Conservation (phyloP, 345 rosid species). For the Punica granatum region DNA sequence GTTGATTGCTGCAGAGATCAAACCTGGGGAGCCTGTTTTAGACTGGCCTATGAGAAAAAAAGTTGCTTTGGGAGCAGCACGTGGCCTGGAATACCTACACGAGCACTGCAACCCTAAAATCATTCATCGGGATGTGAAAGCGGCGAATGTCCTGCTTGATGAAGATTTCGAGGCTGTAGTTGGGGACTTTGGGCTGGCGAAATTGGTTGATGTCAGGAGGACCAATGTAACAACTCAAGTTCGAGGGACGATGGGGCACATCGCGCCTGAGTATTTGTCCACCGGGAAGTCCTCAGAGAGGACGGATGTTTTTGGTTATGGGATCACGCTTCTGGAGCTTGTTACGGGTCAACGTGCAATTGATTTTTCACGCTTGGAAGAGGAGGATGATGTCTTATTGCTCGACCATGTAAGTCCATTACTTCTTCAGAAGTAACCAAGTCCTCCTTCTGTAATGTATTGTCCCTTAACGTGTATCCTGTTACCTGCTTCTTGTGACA, state of each 20-base stretch:
- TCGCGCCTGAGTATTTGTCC: slow-evolving; percentile 93
- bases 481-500: neutral
- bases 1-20: slow-evolving; percentile 76
- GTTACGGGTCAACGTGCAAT: slow-evolving; percentile 98
- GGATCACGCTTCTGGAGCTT: slow-evolving; percentile 93
- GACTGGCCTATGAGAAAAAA: slow-evolving; percentile 79
- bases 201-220: slow-evolving; percentile 82
- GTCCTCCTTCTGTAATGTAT: neutral
- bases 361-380: slow-evolving; percentile 93
- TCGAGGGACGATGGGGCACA: slow-evolving; percentile 99
- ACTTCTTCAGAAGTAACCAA: neutral
- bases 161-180: slow-evolving; percentile 97
- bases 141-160: slow-evolving; percentile 89
- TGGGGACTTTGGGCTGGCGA: slow-evolving; percentile 97
- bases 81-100: slow-evolving; percentile 94
- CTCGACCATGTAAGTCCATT: slow-evolving; percentile 74
- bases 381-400: slow-evolving; percentile 87
- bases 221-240: slow-evolving; percentile 94
- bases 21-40: slow-evolving; percentile 69
- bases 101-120: slow-evolving; percentile 97
- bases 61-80: slow-evolving; percentile 87
- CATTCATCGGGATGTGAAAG: slow-evolving; percentile 94
- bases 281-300: slow-evolving; percentile 94
- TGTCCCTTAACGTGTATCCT: neutral
- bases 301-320: slow-evolving; percentile 96